phyloP scores from a whole-genome alignment of 305 asterid species.

The Fraxinus angustifolia region DNA sequence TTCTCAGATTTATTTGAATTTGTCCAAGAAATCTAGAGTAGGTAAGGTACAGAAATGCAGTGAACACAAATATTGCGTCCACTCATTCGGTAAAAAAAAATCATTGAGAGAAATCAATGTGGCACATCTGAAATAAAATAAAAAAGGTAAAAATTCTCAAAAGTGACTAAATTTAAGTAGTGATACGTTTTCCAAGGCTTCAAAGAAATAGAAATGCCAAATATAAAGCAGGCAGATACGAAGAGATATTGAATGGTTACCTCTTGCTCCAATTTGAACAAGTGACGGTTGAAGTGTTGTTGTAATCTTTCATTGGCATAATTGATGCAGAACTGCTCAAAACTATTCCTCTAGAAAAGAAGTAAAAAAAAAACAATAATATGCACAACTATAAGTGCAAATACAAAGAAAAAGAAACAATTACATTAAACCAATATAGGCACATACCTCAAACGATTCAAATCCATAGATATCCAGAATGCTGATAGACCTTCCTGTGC shows the following conservation, averaged over 20 bases:
- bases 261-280: slow-evolving; percentile 89
- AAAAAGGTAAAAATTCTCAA: slow-evolving; percentile 26
- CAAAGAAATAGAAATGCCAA: not conserved
- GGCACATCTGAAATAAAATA: slow-evolving; percentile 24
- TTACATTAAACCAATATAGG: slow-evolving; percentile 18
- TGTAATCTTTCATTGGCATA: slow-evolving; percentile 86
- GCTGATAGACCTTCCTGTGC: slow-evolving; percentile 95
- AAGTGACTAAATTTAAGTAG: slow-evolving; percentile 9
- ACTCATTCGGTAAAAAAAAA: not conserved
- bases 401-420: slow-evolving; percentile 16
- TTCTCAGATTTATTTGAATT: not conserved
- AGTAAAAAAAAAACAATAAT: slow-evolving; percentile 2
- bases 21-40: not conserved
- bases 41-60: not conserved
- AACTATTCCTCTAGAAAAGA: slow-evolving; percentile 58
- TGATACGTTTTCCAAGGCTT: not conserved
- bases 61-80: not conserved
- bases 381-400: slow-evolving; percentile 17
- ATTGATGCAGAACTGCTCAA: slow-evolving; percentile 87
- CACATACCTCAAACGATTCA: slow-evolving; percentile 85
- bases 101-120: not conserved
- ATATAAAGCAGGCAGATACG: not conserved
- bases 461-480: slow-evolving; percentile 96
- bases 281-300: slow-evolving; percentile 83
- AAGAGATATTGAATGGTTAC: slow-evolving; percentile 28